phyloP scores from a whole-genome alignment of 2,329 filamentous ascomycete genomes.

The Aureobasidium sp. region DNA sequence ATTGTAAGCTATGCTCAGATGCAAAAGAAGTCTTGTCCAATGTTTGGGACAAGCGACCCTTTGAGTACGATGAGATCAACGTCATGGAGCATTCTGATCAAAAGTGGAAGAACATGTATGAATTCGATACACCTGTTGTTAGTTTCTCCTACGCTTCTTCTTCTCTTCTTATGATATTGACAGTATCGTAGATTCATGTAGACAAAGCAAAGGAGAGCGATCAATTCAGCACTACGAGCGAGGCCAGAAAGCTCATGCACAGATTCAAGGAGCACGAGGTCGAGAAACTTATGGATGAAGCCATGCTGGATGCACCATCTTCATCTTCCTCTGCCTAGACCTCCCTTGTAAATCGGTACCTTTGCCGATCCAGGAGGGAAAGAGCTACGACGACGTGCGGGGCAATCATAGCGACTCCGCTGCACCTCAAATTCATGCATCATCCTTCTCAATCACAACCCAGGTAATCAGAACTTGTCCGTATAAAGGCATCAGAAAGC shows the following conservation, averaged over 20 bases:
- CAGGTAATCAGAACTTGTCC: not conserved
- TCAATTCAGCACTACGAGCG: constrained; percentile 61
- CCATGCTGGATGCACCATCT: constrained; percentile 32
- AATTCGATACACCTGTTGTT: constrained; percentile 86
- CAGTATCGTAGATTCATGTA: constrained; percentile 60
- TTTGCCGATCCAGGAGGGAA: not conserved
- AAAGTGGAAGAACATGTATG: constrained; percentile 77
- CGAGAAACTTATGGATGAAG: constrained; percentile 72
- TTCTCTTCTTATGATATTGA: not conserved
- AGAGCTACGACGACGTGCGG: constrained; percentile 5
- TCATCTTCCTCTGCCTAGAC: not conserved
- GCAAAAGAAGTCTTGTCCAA: constrained; percentile 74
- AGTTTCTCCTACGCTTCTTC: constrained; percentile 24
- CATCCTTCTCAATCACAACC: not conserved
- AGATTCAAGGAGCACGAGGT: constrained; percentile 75
- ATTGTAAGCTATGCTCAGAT: constrained; percentile 75
- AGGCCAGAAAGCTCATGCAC: constrained; percentile 81
- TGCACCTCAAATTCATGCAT: not conserved
- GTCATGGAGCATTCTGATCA: constrained; percentile 70
- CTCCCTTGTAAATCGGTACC: not conserved
- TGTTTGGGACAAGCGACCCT: constrained; percentile 73
- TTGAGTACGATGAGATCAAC: constrained; percentile 75
- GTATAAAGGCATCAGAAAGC: not conserved
- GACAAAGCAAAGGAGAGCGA: constrained; percentile 59
- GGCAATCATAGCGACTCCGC: not conserved